phyloP scores from a whole-genome alignment of 148 eudicot species.

The Hydrangea macrophylla region DNA sequence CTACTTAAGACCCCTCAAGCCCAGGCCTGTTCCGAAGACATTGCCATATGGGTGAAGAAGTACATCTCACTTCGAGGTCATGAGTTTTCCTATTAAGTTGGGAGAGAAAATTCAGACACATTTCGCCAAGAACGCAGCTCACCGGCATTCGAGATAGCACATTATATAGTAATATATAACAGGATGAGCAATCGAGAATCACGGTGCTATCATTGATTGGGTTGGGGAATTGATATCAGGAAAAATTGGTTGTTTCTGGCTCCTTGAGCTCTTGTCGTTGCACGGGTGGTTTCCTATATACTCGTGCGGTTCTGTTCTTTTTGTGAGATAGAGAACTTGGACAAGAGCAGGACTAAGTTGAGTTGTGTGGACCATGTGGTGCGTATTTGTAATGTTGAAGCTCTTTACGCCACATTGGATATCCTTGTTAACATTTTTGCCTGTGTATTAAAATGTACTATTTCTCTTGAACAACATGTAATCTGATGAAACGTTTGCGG shows the following conservation, averaged over 20 bases:
- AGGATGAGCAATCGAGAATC: background rate
- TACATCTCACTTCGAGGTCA: conserved; percentile 74
- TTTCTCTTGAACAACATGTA: too few relatives aligned
- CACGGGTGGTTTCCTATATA: background rate
- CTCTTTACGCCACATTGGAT: background rate
- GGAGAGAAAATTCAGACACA: background rate
- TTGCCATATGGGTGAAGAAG: conserved; percentile 88
- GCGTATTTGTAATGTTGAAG: too few relatives aligned
- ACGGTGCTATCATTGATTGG: background rate
- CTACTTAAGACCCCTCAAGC: conserved; percentile 81
- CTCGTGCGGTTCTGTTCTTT: background rate
- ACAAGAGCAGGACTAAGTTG: background rate
- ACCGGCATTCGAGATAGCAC: too few relatives aligned
- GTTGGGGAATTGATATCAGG: background rate
- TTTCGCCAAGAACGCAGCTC: background rate
- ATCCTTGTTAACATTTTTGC: background rate
- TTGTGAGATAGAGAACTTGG: conserved; percentile 19
- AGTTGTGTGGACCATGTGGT: too few relatives aligned
- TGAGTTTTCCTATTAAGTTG: conserved; percentile 82
- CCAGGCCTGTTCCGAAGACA: conserved; percentile 75
- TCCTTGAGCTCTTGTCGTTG: background rate
- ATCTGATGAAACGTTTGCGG: background rate
- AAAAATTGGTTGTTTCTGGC: background rate
- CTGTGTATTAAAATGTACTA: conserved; percentile 4
- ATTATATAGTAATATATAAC: background rate